Evolutionary conservation across 805 yeast species (phyloP), one percentile per base, ranked within the genome.

Genomic region (Candida succiphila): DNA sequence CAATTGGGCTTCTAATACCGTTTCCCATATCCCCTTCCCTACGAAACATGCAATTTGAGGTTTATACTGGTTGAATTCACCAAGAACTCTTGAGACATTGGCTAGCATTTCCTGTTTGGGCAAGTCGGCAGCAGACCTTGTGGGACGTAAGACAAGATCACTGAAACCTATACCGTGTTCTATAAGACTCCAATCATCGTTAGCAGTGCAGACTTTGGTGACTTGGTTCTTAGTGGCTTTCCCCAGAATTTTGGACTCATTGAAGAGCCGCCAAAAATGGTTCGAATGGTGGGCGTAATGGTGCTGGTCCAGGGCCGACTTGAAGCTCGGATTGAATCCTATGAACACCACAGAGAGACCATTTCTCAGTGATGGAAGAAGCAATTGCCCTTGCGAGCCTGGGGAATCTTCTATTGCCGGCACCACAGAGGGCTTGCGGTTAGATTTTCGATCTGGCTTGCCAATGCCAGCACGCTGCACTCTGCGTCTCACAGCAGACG

Each of bases 1-100:
- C 6, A n/a, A 19, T 9, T 15, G 46, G 33, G 43, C 45, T 40
- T 58, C 63, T 33, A 69, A 61, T 0, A 81, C 52, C 3, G 67
- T 51, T 35, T 78, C 84, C 85, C 86, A 81, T 6, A 81, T 77
- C 0, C 86, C 86, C 43, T 78, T 78, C 1, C 92, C 92, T 4
- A 81, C 72, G 17, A 82, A 53, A 23, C 80, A 76, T 0, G 78
- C 56, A 23, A 60, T 56, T 20, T 50, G 42, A 0, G 82, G 74
- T 1, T 49, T 35, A 21, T 59, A 39, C 1, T 25, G 29, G 2
- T 48, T 48, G 29, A 82, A 53, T 36, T 70, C 74, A 1, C 41
- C 40, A 16, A 75, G 53, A 18, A 82, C 55, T 25, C 67, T 40
- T 0, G 75, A 75, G 0, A 74, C 83, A 30, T 72, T 75, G 2